These are phyloP conservation scores for Diaporthe citrichinensis DNA, from an alignment of 2,329 filamentous ascomycete species.

Conservation along the genomic window DNA sequence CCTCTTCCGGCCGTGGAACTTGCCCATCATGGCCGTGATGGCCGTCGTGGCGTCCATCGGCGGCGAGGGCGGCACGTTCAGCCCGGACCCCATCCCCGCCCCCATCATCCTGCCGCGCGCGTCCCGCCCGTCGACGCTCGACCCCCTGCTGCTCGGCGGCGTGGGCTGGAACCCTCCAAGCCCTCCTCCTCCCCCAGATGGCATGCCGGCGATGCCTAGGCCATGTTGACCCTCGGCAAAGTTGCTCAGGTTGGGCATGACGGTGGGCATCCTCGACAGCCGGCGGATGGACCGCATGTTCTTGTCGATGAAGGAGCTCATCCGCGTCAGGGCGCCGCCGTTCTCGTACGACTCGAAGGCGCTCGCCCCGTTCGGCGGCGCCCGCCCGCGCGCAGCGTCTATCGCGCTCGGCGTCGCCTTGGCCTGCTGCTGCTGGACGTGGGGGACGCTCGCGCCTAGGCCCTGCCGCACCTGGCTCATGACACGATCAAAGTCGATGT, in stretches of 20 bases:
- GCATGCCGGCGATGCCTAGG: slow-evolving; percentile 35
- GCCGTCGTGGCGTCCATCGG: slow-evolving; percentile 48
- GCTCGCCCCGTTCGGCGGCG: slow-evolving; percentile 52
- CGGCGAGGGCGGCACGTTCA: slow-evolving; percentile 47
- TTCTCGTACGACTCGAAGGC: slow-evolving; percentile 59
- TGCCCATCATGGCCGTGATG: slow-evolving; percentile 52
- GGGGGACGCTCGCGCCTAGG: slow-evolving; percentile 43
- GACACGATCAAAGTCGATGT: slow-evolving; percentile 61
- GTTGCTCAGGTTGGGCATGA: slow-evolving; percentile 52
- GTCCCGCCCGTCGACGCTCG: slow-evolving; percentile 46
- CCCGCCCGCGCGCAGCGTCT: slow-evolving; percentile 54
- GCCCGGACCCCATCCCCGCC: background rate
- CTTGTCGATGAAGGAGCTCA: slow-evolving; percentile 59
- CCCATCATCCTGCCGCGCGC: slow-evolving; percentile 36
- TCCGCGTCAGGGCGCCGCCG: slow-evolving; percentile 57
- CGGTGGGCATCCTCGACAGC: slow-evolving; percentile 56
- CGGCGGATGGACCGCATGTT: slow-evolving; percentile 60
- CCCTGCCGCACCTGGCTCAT: slow-evolving; percentile 59
- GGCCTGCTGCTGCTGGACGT: slow-evolving; percentile 43
- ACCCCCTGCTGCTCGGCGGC: slow-evolving; percentile 53
- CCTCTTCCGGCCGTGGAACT: slow-evolving; percentile 47
- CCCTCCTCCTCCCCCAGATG: background rate
- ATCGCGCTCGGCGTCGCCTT: slow-evolving; percentile 56
- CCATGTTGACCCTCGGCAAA: slow-evolving; percentile 47
- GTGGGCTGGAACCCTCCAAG: slow-evolving; percentile 44